Conservation (phyloP, 2,329 filamentous ascomycete species). For the Alternaria angustiovoidea region DNA sequence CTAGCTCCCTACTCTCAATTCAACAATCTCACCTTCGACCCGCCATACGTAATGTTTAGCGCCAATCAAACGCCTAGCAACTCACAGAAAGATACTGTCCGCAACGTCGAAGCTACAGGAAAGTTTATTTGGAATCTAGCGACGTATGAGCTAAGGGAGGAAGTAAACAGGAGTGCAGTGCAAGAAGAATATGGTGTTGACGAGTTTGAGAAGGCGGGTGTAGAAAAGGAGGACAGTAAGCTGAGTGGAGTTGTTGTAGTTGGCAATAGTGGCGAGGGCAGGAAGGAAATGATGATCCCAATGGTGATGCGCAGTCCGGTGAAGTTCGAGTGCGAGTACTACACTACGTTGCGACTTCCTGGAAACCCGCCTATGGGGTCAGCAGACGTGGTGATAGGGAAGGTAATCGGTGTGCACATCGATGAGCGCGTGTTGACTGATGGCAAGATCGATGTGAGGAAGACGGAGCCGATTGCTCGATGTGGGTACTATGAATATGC, state of each 20-base stretch:
- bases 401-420: constrained; percentile 66
- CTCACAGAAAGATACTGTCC: constrained; percentile 64
- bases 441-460: constrained; percentile 63
- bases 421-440: constrained; percentile 63
- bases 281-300: constrained; percentile 44
- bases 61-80: constrained; percentile 62
- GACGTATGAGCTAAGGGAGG: constrained; percentile 63
- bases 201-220: constrained; percentile 61
- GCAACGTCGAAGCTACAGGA: constrained; percentile 64
- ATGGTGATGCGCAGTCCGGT: constrained; percentile 66
- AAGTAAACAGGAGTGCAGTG: constrained; percentile 64
- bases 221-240: constrained; percentile 59
- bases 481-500: constrained; percentile 69
- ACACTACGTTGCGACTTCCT: constrained; percentile 63
- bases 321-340: constrained; percentile 65
- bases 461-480: constrained; percentile 67
- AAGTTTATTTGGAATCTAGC: constrained; percentile 68
- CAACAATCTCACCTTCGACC: constrained; percentile 70
- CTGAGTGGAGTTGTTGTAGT: constrained; percentile 42
- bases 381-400: constrained; percentile 66
- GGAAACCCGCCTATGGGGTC: constrained; percentile 66
- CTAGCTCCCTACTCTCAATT: constrained; percentile 70
- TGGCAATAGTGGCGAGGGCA: neutral
- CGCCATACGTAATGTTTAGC: constrained; percentile 69
- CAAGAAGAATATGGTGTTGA: constrained; percentile 60